phyloP scores from a whole-genome alignment of 495 filamentous ascomycete genomes.

The Aspergillus taichungensis region DNA sequence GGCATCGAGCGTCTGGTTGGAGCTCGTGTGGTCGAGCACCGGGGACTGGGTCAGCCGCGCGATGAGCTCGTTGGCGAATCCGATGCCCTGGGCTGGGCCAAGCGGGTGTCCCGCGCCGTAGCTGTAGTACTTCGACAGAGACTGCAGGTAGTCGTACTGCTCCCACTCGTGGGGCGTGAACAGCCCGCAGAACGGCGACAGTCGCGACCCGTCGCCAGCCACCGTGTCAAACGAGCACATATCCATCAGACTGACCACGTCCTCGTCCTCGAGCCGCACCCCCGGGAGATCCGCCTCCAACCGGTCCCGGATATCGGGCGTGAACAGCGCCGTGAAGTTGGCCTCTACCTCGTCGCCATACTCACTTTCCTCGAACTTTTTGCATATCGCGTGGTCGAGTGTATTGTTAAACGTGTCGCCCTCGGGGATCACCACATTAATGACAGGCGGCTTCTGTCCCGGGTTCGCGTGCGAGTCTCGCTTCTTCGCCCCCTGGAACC shows the following conservation, averaged over 20 bases:
- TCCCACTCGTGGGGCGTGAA: constrained; percentile 64
- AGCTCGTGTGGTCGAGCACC: constrained; percentile 60
- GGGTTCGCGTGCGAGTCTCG: constrained; percentile 28
- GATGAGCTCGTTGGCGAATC: constrained; percentile 76
- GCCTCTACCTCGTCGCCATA: constrained; percentile 41
- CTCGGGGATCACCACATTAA: constrained; percentile 59
- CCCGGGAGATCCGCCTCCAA: constrained; percentile 55
- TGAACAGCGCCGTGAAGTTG: constrained; percentile 48
- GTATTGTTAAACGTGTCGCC: constrained; percentile 61
- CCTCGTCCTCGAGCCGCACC: constrained; percentile 45
- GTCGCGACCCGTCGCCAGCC: constrained; percentile 21
- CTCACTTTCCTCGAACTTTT: constrained; percentile 43
- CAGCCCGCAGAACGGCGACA: constrained; percentile 61
- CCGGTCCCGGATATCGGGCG: constrained; percentile 50
- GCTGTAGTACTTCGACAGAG: constrained; percentile 72
- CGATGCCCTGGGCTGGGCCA: constrained; percentile 73
- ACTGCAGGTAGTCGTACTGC: constrained; percentile 67
- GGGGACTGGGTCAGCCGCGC: constrained; percentile 61
- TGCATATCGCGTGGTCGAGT: constrained; percentile 61
- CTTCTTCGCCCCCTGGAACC: constrained; percentile 53
- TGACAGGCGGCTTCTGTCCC: constrained; percentile 36
- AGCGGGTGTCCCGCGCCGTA: constrained; percentile 66
- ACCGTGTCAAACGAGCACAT: constrained; percentile 77
- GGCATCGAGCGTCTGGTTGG: constrained; percentile 63
- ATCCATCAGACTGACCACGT: constrained; percentile 69